Evolutionary conservation across 768 basidiomycete genomes (phyloP).

Genomic region (Tulasnella sp.): DNA sequence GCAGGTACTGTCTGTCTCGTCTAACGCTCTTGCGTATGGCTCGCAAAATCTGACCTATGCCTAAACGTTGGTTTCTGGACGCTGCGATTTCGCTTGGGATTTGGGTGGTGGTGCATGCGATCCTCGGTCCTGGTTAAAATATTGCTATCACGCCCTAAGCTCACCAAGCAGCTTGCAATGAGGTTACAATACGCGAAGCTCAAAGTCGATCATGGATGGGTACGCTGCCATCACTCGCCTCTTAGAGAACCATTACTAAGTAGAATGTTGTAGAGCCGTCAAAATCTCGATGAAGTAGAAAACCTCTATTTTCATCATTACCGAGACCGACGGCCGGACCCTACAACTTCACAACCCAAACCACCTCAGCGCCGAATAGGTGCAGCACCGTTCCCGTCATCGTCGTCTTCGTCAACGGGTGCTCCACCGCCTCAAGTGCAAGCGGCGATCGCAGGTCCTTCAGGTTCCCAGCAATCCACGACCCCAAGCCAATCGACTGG

Average conservation of each 20-base stretch:
- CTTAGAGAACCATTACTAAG: not conserved
- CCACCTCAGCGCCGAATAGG: not conserved
- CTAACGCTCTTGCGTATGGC: not conserved
- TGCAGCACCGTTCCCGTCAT: not conserved
- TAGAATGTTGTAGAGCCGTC: conserved; percentile 20
- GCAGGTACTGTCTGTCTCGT: not conserved
- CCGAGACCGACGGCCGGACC: conserved; percentile 23
- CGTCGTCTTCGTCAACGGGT: not conserved
- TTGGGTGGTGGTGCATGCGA: not conserved
- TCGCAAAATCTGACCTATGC: not conserved
- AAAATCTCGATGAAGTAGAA: conserved; percentile 70
- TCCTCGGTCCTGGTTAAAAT: not conserved
- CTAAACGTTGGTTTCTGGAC: not conserved
- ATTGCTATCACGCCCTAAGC: conserved; percentile 28
- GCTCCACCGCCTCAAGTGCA: not conserved
- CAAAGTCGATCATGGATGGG: conserved; percentile 77
- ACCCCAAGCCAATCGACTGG: not conserved
- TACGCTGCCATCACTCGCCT: conserved; percentile 26
- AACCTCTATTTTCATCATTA: conserved; percentile 72
- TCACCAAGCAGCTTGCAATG: conserved; percentile 59
- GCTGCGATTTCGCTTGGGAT: not conserved
- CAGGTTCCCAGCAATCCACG: not conserved
- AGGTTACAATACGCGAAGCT: conserved; percentile 65
- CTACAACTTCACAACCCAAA: not conserved
- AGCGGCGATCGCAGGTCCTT: not conserved